Percentiles rank a stretch among this genome's conserved stretches.
phyloP scores from a whole-genome alignment of 352 stramenopile species.

The Pythium aphanidermatum region DNA sequence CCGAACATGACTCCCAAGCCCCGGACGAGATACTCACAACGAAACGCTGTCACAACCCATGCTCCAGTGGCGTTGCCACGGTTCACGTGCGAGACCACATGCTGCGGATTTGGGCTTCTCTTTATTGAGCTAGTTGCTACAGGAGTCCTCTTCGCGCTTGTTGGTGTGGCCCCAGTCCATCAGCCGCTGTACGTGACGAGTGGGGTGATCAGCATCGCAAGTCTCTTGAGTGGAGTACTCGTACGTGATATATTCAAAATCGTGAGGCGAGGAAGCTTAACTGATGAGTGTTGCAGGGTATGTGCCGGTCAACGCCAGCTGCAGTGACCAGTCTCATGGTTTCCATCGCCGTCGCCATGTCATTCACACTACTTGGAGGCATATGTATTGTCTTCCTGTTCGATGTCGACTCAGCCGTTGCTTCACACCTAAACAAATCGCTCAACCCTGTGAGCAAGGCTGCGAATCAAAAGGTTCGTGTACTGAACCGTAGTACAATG shows the following conservation, averaged over 20 bases:
- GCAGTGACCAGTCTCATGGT: slow-evolving; percentile 51
- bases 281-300: slow-evolving; percentile 20
- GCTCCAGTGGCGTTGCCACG: slow-evolving; percentile 25
- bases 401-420: slow-evolving; percentile 35
- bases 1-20: not conserved
- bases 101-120: slow-evolving; percentile 27
- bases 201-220: slow-evolving; percentile 31
- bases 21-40: not conserved
- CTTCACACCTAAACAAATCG: slow-evolving; percentile 45
- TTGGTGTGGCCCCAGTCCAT: slow-evolving; percentile 31
- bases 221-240: slow-evolving; percentile 35
- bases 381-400: slow-evolving; percentile 51
- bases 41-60: too few species aligned
- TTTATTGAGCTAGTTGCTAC: slow-evolving; percentile 35
- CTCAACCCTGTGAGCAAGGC: slow-evolving; percentile 24
- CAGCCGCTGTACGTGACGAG: slow-evolving; percentile 26
- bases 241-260: slow-evolving; percentile 18
- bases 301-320: slow-evolving; percentile 43
- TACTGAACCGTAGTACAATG: not conserved
- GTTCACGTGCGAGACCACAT: slow-evolving; percentile 47
- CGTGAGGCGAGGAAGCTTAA: too few species aligned
- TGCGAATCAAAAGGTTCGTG: slow-evolving; percentile 32
- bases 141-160: slow-evolving; percentile 32
- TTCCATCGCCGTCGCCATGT: slow-evolving; percentile 38
- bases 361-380: slow-evolving; percentile 40